These are phyloP conservation scores for Zygoascus biomembranicola DNA, from an alignment of 805 yeast species.

Conservation along the genomic window DNA sequence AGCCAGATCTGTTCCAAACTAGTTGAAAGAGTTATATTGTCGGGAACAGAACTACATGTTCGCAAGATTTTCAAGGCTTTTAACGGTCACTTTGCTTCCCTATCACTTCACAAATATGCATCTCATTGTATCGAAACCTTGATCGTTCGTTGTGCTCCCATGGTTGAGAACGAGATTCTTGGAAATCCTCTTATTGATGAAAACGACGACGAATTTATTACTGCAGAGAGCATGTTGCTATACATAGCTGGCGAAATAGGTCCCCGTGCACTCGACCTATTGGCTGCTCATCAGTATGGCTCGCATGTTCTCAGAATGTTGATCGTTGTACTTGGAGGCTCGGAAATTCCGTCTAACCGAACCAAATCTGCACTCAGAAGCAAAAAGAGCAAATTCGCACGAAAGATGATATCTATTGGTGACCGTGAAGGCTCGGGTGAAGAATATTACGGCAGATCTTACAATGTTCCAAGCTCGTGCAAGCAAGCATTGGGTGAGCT, in stretches of 20 bases:
- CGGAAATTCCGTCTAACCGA: constrained; percentile 63
- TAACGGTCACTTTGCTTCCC: constrained; percentile 62
- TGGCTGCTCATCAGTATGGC: constrained; percentile 42
- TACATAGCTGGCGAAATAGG: constrained; percentile 55
- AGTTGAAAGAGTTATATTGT: constrained; percentile 74
- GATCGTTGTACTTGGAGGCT: constrained; percentile 66
- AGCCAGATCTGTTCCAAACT: constrained; percentile 92
- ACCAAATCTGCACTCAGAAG: constrained; percentile 66
- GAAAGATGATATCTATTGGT: constrained; percentile 85
- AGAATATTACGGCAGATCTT: constrained; percentile 57
- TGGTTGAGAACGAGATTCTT: constrained; percentile 65
- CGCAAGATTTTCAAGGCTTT: constrained; percentile 58
- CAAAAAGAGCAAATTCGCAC: constrained; percentile 72
- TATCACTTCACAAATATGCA: constrained; percentile 81
- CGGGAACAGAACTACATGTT: constrained; percentile 56
- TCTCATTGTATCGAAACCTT: constrained; percentile 91
- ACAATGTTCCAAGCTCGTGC: constrained; percentile 64
- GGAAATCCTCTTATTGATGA: constrained; percentile 28
- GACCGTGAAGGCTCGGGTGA: constrained; percentile 36
- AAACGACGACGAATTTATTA: constrained; percentile 34
- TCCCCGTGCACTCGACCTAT: neutral
- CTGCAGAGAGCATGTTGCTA: constrained; percentile 63
- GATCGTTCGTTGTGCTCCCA: constrained; percentile 62
- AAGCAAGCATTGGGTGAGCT: constrained; percentile 49
- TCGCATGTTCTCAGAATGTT: constrained; percentile 78